Conservation (phyloP, 108 stramenopile species). For the Skeletonema grethae region DNA sequence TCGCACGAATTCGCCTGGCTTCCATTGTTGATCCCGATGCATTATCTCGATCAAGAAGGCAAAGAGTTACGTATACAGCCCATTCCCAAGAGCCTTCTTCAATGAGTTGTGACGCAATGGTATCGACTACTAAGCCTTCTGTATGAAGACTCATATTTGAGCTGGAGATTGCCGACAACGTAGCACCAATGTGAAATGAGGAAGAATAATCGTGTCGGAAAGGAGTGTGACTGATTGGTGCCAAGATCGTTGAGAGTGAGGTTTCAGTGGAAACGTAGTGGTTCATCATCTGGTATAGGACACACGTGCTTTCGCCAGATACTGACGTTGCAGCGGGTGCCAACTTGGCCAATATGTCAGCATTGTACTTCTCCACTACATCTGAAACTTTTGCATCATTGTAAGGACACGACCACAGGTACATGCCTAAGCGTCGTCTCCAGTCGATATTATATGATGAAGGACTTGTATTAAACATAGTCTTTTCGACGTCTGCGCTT, state of each 20-base stretch:
- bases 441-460: constrained; percentile 56
- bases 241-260: constrained; percentile 31
- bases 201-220: constrained; percentile 46
- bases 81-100: constrained; percentile 70
- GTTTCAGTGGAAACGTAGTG: constrained; percentile 20
- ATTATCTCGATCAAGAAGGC: constrained; percentile 20
- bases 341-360: constrained; percentile 50
- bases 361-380: constrained; percentile 52
- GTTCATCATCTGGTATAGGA: constrained; percentile 58
- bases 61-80: constrained; percentile 78
- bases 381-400: constrained; percentile 35
- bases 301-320: constrained; percentile 38
- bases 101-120: constrained; percentile 69
- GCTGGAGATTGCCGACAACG: constrained; percentile 53
- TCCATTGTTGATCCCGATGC: constrained; percentile 16
- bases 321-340: constrained; percentile 61
- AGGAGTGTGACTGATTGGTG: constrained; percentile 40
- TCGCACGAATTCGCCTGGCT: constrained; percentile 46
- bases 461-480: constrained; percentile 41
- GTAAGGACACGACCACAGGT: constrained; percentile 50
- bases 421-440: constrained; percentile 75
- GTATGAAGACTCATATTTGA: constrained; percentile 44
- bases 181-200: constrained; percentile 59
- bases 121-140: constrained; percentile 55
- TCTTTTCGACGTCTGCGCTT: constrained; percentile 56